A percentile compares a stretch with the other conserved stretches of the same genome.
Evolutionary conservation across 2,329 filamentous ascomycete genomes (phyloP).

Genomic region (Corniculantispora saksenae): DNA sequence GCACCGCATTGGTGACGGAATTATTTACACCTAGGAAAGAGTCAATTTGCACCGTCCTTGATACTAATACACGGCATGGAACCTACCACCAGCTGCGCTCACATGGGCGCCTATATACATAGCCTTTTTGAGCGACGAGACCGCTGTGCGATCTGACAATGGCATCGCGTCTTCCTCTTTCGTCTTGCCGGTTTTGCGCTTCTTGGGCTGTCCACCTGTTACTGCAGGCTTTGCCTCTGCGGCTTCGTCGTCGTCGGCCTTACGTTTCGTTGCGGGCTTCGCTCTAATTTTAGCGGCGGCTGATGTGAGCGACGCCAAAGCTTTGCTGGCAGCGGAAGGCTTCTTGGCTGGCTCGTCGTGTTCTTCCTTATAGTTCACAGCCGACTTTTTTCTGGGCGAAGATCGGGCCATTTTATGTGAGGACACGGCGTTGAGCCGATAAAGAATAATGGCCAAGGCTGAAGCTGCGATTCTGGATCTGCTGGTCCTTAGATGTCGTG

Average conservation of each 20-base stretch:
- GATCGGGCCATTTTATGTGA: constrained; percentile 34
- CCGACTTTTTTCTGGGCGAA: constrained; percentile 35
- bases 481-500: not conserved
- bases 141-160: constrained; percentile 66
- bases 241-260: constrained; percentile 26
- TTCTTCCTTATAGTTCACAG: constrained; percentile 36
- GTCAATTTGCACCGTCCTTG: not conserved
- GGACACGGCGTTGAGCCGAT: not conserved
- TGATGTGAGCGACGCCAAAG: constrained; percentile 25
- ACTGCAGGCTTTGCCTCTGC: constrained; percentile 25
- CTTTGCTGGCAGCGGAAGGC: constrained; percentile 20
- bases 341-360: constrained; percentile 23
- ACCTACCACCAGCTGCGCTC: constrained; percentile 78
- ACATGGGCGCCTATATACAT: constrained; percentile 94
- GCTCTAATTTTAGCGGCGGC: constrained; percentile 19
- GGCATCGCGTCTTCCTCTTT: constrained; percentile 54
- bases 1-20: constrained; percentile 71
- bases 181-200: constrained; percentile 42
- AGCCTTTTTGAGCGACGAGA: constrained; percentile 61
- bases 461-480: not conserved
- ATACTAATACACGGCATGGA: not conserved
- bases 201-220: constrained; percentile 37
- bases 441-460: not conserved
- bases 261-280: constrained; percentile 29
- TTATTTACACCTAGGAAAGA: constrained; percentile 75